Evolutionary conservation across 1,139 yeast genomes (phyloP), one percentile per base, ranked within the genome.

Genomic region (Sugiyamaella sp.): DNA sequence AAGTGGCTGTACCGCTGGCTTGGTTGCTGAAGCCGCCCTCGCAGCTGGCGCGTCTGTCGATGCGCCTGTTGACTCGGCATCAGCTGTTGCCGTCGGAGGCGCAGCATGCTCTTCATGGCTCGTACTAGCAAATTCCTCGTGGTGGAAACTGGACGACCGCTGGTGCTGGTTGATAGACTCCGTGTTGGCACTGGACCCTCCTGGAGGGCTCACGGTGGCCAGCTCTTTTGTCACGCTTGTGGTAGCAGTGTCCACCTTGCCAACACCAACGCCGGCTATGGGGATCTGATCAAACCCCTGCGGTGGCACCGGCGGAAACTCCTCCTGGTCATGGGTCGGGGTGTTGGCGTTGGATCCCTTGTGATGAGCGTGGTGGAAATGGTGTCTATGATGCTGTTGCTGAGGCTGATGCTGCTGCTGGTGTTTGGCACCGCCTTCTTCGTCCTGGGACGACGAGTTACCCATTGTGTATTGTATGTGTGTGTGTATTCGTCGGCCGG

Each of bases 381-480:
- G 50, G 19, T 38, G 50, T 25, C 24, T 27, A n/a, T 46, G 50
- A 14, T 33, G 40, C 3, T 22, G 40, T 21, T 45, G 46, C 32
- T 24, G 58, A 44, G 27, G 58, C 39, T 10, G 55, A 20, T 17
- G 29, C 17, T 20, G 32, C 12, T 27, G 22, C 27, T n/a, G 45
- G 17, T 48, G 43, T 38, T 21, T 17, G 9, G 24, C 49, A 27
- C 32, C 51, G 22, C 21, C 50, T 10, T 22, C 61, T 25, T 61
- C 63, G 45, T 66, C 71, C 41, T 65, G 69, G 19, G 71, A 67
- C 14, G 68, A 58, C 16, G 71, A 67, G 56, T 67, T 67, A 24
- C 71, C 62, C 62, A 59, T 59, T 27, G n/a, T 39, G 40, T 16
- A 35, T 2, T 33, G 14, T 24, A n/a, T n/a, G n/a, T n/a, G n/a